These are phyloP conservation scores for Venturiaceae sp. DNA, from an alignment of 2,329 filamentous ascomycete species.

Conservation along the genomic window DNA sequence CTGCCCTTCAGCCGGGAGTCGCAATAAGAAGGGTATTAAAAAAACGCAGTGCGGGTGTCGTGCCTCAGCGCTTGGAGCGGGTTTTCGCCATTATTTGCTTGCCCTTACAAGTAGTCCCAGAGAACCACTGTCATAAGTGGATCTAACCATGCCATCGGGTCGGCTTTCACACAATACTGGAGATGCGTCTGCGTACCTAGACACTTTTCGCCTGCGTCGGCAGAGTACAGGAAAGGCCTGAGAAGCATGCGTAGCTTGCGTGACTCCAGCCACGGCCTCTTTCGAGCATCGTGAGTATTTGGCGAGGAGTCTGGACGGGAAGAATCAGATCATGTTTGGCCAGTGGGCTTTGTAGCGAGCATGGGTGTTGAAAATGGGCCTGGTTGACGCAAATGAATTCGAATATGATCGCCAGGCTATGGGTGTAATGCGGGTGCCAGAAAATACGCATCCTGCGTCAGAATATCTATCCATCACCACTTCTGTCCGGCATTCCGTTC, in stretches of 20 bases:
- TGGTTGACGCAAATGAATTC: not conserved
- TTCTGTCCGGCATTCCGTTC: not conserved
- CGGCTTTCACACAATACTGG: not conserved
- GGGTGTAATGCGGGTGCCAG: not conserved
- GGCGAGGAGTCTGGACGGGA: not conserved
- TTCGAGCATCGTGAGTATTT: not conserved
- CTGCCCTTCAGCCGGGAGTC: not conserved
- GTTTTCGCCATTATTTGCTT: not conserved
- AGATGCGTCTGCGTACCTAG: not conserved
- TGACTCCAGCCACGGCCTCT: not conserved
- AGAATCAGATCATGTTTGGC: not conserved
- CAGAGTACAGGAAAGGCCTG: not conserved
- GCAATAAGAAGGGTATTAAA: not conserved
- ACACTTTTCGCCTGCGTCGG: not conserved
- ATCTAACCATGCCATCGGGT: not conserved
- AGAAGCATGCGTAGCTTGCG: not conserved
- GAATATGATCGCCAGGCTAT: not conserved
- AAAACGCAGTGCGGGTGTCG: not conserved
- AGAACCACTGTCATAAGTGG: not conserved
- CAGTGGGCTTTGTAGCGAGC: not conserved
- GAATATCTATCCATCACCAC: not conserved
- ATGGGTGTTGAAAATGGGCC: too few relatives aligned
- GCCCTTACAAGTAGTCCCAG: not conserved
- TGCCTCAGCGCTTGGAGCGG: not conserved
- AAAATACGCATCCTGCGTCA: not conserved